Evolutionary conservation across 805 yeast species (phyloP), one percentile per base, ranked within the genome.

Genomic region (Yarrowia yakushimensis): DNA sequence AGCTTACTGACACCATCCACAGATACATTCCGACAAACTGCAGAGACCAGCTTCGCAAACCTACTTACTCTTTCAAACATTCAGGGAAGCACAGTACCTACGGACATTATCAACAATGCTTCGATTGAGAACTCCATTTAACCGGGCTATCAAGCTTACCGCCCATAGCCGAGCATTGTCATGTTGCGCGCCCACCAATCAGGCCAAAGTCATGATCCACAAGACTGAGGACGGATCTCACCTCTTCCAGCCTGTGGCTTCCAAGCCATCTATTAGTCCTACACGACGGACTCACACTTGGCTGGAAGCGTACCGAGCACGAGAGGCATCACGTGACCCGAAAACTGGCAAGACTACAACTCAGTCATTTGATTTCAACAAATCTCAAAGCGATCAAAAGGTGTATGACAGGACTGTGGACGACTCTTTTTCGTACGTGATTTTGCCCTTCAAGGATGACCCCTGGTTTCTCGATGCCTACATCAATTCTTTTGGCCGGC

Each of bases 401-500:
- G 84, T 91, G 15, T 78, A 81, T 28, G 94, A 90, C 66, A 84
- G 85, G 70, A 86, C 94, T 1, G 81, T 94, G 67, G 78, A 77
- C 12, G 97, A 91, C 67, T 89, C 96, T 2, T 74, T 72, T 65
- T 76, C 77, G 2, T 67, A 67, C 23, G 76, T 75, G 2, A 45
- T 81, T 1, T 77, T 92, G 55, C 97, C 97, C 0, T 91, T 92
- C 77, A 88, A 88, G 68, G 88, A 88, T 65, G 96, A 92, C 71
- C 77, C 81, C 34, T 85, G 87, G 84, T 78, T 90, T 28, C 83
- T 96, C 66, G 98, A 92, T 71, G 83, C 91, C 50, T 92, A 92
- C 71, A 87, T 90, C 69, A 89, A 88, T 73, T 92, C 97, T 4
- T 87, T 85, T 63, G 97, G 97, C n/a, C 81, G 97, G 66, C 79